These are phyloP conservation scores for Huiozyma sinensis DNA, from an alignment of 805 yeast species.

Conservation along the genomic window DNA sequence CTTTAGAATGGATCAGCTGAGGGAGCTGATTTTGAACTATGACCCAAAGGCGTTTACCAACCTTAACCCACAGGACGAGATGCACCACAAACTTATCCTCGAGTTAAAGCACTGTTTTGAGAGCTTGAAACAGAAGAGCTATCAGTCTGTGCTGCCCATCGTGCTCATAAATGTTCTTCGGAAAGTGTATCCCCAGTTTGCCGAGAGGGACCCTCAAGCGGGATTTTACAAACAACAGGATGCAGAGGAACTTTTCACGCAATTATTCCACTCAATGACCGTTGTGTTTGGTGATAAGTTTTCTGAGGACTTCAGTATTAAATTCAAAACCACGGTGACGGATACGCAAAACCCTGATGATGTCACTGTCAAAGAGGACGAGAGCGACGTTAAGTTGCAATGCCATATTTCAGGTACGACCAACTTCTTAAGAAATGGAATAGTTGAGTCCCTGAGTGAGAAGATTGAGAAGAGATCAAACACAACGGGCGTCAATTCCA, in stretches of 20 bases:
- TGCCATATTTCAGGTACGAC: slow-evolving; percentile 84
- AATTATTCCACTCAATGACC: slow-evolving; percentile 47
- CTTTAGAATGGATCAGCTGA: slow-evolving; percentile 64
- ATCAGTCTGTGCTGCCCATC: slow-evolving; percentile 52
- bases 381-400: slow-evolving; percentile 54
- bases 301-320: slow-evolving; percentile 51
- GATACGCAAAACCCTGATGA: slow-evolving; percentile 48
- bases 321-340: slow-evolving; percentile 50
- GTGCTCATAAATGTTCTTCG: slow-evolving; percentile 58
- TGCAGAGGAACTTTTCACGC: slow-evolving; percentile 93
- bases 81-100: slow-evolving; percentile 32
- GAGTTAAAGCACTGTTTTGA: slow-evolving; percentile 40
- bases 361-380: slow-evolving; percentile 41
- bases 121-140: slow-evolving; percentile 31
- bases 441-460: slow-evolving; percentile 64
- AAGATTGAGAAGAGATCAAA: slow-evolving; percentile 67
- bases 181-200: slow-evolving; percentile 74
- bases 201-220: slow-evolving; percentile 52
- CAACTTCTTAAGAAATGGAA: slow-evolving; percentile 81
- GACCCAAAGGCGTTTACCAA: slow-evolving; percentile 43
- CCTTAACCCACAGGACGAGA: slow-evolving; percentile 18
- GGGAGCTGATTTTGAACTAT: slow-evolving; percentile 51
- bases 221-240: slow-evolving; percentile 91
- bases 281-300: slow-evolving; percentile 36
- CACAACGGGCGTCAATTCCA: slow-evolving; percentile 58